Conservation (phyloP, 768 basidiomycete genomes). For the Hydnum rufescens region DNA sequence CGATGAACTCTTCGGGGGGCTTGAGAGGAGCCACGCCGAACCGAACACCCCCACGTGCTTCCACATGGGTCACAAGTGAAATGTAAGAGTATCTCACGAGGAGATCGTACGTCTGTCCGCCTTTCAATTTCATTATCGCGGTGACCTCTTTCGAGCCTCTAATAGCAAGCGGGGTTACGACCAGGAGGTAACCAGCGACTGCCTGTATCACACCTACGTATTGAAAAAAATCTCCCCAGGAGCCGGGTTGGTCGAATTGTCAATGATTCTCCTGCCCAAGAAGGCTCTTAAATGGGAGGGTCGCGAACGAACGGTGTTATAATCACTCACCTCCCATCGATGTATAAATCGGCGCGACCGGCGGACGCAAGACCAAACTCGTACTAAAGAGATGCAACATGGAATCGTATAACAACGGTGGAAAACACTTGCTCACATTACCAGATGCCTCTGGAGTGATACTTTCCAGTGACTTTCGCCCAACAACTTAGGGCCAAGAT, state of each 20-base stretch:
- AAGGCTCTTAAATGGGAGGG: background rate
- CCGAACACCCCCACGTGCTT: slow-evolving; percentile 10
- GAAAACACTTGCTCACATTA: background rate
- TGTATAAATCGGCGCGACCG: background rate
- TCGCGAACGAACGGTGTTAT: background rate
- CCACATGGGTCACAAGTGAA: background rate
- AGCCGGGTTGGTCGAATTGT: background rate
- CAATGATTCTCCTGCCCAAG: background rate
- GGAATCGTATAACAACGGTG: background rate
- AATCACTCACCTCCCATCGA: background rate
- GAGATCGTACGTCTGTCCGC: background rate
- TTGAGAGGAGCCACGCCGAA: slow-evolving; percentile 13
- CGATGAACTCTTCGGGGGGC: slow-evolving; percentile 12
- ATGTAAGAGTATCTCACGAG: background rate
- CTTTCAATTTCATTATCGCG: background rate
- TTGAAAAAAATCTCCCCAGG: background rate
- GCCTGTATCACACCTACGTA: background rate
- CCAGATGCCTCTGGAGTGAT: slow-evolving; percentile 6
- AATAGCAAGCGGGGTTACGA: background rate
- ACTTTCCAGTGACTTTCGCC: background rate
- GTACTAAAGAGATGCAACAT: background rate
- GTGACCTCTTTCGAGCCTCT: background rate
- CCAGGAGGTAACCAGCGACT: background rate
- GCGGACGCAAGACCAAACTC: background rate
- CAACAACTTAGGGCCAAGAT: background rate